Percentiles rank a stretch among this genome's conserved stretches.
Evolutionary conservation across 176 grass and related monocot genomes (phyloP).

Genomic region (bread wheat (Triticum aestivum)): IWGSC_CS_RefSeq_v2.1 NC_057800.1:729803789-729804288

Average conservation of each 20-base stretch:
- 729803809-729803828: not conserved
- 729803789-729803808: not conserved
- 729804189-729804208: not conserved
- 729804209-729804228: not conserved
- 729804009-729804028: not conserved
- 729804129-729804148: not conserved
- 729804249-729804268: not conserved
- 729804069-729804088: not conserved
- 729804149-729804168: not conserved
- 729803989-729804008: not conserved
- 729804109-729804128: not conserved
- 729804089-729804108: not conserved
- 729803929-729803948: conserved; percentile 91
- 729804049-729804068: not conserved
- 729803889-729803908: conserved; percentile 80
- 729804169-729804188: not conserved
- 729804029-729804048: not conserved
- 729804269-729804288: not conserved
- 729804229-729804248: not conserved
- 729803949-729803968: conserved; percentile 67
- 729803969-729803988: conserved; percentile 14
- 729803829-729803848: not conserved
- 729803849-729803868: not conserved
- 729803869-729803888: conserved; percentile 13
- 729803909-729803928: conserved; percentile 59